A percentile compares a stretch with the other conserved stretches of the same genome.
These are phyloP conservation scores for Thalia dealbata DNA, from an alignment of 176 grass and related monocot genomes.

Conservation along the genomic window DNA sequence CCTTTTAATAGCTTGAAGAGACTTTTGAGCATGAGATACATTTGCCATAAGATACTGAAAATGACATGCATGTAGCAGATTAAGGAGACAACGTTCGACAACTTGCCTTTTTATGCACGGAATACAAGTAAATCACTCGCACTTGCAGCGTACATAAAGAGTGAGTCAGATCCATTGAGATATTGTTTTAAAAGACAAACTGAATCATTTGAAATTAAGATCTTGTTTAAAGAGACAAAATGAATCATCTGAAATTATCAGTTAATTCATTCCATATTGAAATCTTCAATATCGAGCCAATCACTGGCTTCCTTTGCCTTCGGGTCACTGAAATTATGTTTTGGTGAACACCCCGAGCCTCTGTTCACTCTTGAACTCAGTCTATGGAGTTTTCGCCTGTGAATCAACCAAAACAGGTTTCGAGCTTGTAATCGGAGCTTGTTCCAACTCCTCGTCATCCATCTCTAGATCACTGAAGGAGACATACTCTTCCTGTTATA, in stretches of 20 bases:
- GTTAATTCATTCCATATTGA: slow-evolving; percentile 16
- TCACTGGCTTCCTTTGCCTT: slow-evolving; percentile 23
- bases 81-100: too few species aligned
- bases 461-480: slow-evolving; percentile 74
- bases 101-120: too few species aligned
- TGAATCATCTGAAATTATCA: neutral
- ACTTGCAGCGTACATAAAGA: neutral
- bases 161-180: neutral
- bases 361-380: slow-evolving; percentile 39
- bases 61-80: too few species aligned
- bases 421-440: neutral
- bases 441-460: slow-evolving; percentile 28
- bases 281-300: slow-evolving; percentile 24
- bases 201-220: too few species aligned
- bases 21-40: too few species aligned
- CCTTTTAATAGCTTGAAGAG: too few species aligned
- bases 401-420: slow-evolving; percentile 15
- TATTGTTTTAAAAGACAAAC: too few species aligned
- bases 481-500: slow-evolving; percentile 48
- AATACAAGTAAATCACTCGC: neutral
- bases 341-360: slow-evolving; percentile 4
- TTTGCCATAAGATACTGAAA: too few species aligned
- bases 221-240: neutral
- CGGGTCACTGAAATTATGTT: slow-evolving; percentile 18
- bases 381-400: slow-evolving; percentile 9